Evolutionary conservation across 768 basidiomycete genomes (phyloP), one percentile per base, ranked within the genome.

Genomic region (Galerina marginata): DNA sequence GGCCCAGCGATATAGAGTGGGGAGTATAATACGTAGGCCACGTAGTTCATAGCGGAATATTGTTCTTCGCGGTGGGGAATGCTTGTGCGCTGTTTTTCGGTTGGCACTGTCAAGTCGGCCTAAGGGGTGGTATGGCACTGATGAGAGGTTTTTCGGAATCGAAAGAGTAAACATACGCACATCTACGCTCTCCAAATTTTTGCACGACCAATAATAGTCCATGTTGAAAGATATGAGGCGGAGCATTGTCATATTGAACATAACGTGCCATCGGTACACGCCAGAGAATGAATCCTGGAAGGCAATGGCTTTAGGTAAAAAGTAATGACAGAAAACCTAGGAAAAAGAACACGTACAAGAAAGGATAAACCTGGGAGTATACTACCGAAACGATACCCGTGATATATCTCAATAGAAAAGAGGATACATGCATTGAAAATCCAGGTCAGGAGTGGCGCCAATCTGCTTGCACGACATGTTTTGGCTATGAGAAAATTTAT

Each of bases 1-100:
- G 97, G 97, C 0, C 97, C 96, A 2, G 93, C 96, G 52, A 99
- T 92, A 71, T 98, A 99, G 10, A 99, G 78, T 1, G 97, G 96
- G 0, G 96, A 87, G 69, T 99, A 99, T 7, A 98, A 75, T n/a
- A 83, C 81, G 69, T 98, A 99, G 23, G 91, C 82, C 9, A 97
- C 54, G 71, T 93, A 96, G 68, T 91, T 90, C 15, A 75, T 49
- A 64, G 86, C 89, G 1, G 85, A 83, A 70, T 95, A 97, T 52
- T 81, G 73, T 10, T 81, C 79, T 10, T 72, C 70, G 1, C 86
- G 69, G 60, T 94, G 92, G 2, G 85, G 68, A 1, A 79, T 75
- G 3, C 76, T 68, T 20, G 84, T 79, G 33, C 93, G 85, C 60
- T 89, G 81, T 63, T 87, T 92, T 58, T 91, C 83, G 11, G 77